Percentiles rank a stretch among this genome's conserved stretches.
Conservation (phyloP, 805 yeast genomes). For the Kuraishia cidri region DNA sequence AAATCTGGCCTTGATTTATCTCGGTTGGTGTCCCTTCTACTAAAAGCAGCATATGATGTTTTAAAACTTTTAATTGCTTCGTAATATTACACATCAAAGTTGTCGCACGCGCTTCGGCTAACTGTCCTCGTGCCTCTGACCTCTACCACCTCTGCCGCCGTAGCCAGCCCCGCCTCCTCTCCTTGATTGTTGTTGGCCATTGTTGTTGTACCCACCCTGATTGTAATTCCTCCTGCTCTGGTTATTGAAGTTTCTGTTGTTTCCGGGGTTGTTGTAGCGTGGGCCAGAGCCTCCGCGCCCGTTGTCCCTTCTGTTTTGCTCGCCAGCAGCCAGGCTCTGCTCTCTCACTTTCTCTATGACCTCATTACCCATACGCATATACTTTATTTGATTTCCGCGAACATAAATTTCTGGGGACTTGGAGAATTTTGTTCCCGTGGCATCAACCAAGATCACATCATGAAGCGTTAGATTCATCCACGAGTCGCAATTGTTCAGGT, state of each 20-base stretch:
- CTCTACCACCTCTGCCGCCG: background rate
- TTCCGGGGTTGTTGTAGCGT: constrained; percentile 10
- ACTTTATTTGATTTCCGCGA: constrained; percentile 79
- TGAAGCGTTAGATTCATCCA: constrained; percentile 91
- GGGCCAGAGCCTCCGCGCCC: constrained; percentile 11
- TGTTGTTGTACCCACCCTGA: constrained; percentile 8
- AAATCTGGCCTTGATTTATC: constrained; percentile 66
- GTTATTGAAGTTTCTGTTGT: constrained; percentile 18
- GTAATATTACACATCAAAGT: no score
- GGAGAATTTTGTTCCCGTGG: constrained; percentile 50
- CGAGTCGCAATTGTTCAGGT: constrained; percentile 76
- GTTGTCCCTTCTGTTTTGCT: constrained; percentile 19
- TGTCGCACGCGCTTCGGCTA: no score
- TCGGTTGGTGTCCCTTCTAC: constrained; percentile 80
- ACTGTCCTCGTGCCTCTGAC: constrained; percentile 1
- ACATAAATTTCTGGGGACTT: constrained; percentile 70
- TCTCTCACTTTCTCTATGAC: constrained; percentile 71
- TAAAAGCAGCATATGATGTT: no score
- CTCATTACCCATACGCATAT: constrained; percentile 67
- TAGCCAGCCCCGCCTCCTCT: constrained; percentile 2
- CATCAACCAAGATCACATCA: constrained; percentile 62
- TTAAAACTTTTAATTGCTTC: no score
- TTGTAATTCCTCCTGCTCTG: constrained; percentile 17
- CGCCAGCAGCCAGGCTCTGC: constrained; percentile 40
- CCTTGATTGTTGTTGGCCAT: constrained; percentile 6